phyloP scores from a whole-genome alignment of 2,329 filamentous ascomycete genomes.

The Hymenoscyphus repandus region DNA sequence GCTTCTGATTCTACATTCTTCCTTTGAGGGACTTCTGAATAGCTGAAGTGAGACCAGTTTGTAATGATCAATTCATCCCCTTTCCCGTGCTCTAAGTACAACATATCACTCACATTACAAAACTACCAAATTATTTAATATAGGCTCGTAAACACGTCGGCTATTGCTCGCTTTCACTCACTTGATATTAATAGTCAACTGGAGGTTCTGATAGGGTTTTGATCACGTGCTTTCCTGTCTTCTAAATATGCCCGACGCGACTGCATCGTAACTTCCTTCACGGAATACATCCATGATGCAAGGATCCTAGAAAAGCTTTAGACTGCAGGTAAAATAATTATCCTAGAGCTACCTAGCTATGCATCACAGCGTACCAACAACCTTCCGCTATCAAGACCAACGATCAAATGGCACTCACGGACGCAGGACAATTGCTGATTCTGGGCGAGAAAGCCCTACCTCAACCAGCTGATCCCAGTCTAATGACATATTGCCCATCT shows the following conservation, averaged over 20 bases:
- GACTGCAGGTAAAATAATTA: too few species aligned
- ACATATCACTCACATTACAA: too few species aligned
- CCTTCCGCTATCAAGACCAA: background rate
- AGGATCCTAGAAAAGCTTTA: background rate
- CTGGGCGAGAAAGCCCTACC: constrained; percentile 55
- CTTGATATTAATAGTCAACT: too few species aligned
- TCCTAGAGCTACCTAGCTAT: too few species aligned
- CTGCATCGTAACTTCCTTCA: background rate
- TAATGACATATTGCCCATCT: constrained; percentile 73
- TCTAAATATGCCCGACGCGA: background rate
- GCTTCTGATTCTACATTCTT: too few species aligned
- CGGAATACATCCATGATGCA: background rate
- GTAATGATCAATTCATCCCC: too few species aligned
- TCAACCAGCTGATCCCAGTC: constrained; percentile 47
- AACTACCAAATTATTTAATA: too few species aligned
- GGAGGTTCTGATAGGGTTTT: background rate
- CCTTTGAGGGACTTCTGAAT: background rate
- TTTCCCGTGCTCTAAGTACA: too few species aligned
- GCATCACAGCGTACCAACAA: too few species aligned
- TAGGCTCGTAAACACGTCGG: too few species aligned
- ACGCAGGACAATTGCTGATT: constrained; percentile 30
- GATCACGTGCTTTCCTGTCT: constrained; percentile 7
- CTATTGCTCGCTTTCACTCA: too few species aligned
- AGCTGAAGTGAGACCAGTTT: too few species aligned
- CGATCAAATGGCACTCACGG: constrained; percentile 14